Conservation (phyloP, 192 early-diverging fungal species). For the Coemansia sp. region DNA sequence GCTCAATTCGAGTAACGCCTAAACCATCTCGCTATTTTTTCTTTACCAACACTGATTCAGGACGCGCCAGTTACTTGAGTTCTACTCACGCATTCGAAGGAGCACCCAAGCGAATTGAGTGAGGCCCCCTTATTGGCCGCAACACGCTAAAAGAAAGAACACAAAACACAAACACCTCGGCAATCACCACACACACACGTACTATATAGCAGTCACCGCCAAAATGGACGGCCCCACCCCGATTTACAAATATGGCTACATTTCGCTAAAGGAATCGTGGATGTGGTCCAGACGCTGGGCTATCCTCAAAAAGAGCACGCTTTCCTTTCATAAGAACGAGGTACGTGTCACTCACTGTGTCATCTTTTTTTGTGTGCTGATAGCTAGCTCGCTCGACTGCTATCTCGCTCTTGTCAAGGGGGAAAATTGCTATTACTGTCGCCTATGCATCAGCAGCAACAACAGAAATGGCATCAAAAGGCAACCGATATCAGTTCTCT, state of each 20-base stretch:
- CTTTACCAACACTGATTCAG: constrained; percentile 1
- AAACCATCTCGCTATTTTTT: constrained; percentile 13
- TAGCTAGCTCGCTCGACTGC: neutral
- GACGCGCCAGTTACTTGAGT: neutral
- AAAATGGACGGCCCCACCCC: constrained; percentile 44
- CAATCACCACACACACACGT: neutral
- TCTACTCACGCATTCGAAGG: neutral
- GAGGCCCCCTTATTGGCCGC: constrained; percentile 1
- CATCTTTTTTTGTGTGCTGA: neutral
- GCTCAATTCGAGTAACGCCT: constrained; percentile 4
- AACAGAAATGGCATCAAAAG: neutral
- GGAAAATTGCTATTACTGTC: constrained; percentile 1
- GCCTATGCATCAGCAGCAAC: neutral
- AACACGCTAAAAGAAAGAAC: constrained; percentile 10
- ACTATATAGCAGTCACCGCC: constrained; percentile 7
- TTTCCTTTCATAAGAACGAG: constrained; percentile 94
- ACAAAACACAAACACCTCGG: constrained; percentile 4
- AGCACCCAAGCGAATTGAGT: neutral
- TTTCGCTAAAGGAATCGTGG: constrained; percentile 81
- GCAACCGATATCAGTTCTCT: neutral
- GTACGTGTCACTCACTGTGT: constrained; percentile 54
- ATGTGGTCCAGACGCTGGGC: constrained; percentile 96
- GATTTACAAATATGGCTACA: constrained; percentile 48
- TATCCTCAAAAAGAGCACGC: constrained; percentile 83
- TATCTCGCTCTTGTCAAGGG: neutral